These are phyloP conservation scores for Plectosphaerella sp. DNA, from an alignment of 2,329 filamentous ascomycete species.

Conservation along the genomic window DNA sequence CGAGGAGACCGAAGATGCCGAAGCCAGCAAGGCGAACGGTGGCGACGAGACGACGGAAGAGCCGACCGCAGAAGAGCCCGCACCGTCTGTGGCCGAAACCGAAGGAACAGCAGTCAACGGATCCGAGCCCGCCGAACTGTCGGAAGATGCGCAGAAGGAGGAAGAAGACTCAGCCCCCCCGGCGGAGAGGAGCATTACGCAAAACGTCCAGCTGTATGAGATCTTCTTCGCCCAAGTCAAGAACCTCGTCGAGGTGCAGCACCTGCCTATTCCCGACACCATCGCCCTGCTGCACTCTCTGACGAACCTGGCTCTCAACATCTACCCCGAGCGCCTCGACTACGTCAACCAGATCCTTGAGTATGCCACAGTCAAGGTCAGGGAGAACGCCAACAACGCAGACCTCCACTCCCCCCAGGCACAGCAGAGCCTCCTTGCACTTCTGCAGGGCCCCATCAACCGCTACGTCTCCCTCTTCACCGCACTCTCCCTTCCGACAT, in stretches of 20 bases:
- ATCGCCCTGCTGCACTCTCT: constrained; percentile 93
- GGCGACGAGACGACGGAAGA: constrained; percentile 15
- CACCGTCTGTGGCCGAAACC: constrained; percentile 39
- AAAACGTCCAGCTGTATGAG: constrained; percentile 86
- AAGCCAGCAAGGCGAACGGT: constrained; percentile 16
- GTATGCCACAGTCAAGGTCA: constrained; percentile 81
- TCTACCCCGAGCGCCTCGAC: constrained; percentile 88
- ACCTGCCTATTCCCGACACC: constrained; percentile 88
- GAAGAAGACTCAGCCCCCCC: constrained; percentile 18
- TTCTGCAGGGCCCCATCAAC: constrained; percentile 86
- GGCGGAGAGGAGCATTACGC: constrained; percentile 54
- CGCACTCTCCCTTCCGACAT: constrained; percentile 87
- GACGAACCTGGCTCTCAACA: constrained; percentile 88
- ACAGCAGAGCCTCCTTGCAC: constrained; percentile 82
- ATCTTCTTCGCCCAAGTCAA: constrained; percentile 97
- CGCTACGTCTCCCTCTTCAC: constrained; percentile 93
- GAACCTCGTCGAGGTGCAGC: constrained; percentile 85
- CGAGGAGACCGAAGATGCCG: constrained; percentile 19
- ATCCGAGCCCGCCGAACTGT: constrained; percentile 22
- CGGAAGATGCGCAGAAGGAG: constrained; percentile 5
- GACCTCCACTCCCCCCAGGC: constrained; percentile 85
- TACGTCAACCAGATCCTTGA: constrained; percentile 93
- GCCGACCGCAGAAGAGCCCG: constrained; percentile 19
- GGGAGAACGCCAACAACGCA: constrained; percentile 88
- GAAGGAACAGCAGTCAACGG: constrained; percentile 45